phyloP scores from a whole-genome alignment of 352 stramenopile genomes.

The Phytophthora pisi region DNA sequence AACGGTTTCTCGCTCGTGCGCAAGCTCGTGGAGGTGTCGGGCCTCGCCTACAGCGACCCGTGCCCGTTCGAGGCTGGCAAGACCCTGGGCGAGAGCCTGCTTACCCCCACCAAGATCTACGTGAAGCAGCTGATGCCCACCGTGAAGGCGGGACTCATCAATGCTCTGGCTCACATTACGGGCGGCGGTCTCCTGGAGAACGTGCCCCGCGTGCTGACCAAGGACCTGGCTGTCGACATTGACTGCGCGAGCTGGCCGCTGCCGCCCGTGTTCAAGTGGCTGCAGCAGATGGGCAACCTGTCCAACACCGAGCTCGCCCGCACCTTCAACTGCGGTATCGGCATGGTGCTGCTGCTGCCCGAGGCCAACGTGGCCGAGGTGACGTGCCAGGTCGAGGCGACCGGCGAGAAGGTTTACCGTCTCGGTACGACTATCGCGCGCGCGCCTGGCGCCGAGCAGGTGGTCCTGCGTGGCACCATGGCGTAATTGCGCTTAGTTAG shows the following conservation, averaged over 20 bases:
- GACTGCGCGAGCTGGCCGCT: slow-evolving; percentile 91
- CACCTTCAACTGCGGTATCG: slow-evolving; percentile 99
- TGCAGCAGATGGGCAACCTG: slow-evolving; percentile 92
- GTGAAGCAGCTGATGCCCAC: slow-evolving; percentile 90
- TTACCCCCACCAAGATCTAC: slow-evolving; percentile 98
- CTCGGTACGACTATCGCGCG: slow-evolving; percentile 82
- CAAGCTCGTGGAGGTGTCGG: slow-evolving; percentile 94
- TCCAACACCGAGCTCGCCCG: slow-evolving; percentile 95
- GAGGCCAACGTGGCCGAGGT: slow-evolving; percentile 90
- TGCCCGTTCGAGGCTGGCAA: slow-evolving; percentile 79
- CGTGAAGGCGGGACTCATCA: slow-evolving; percentile 80
- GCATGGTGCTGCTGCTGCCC: slow-evolving; percentile 97
- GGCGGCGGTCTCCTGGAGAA: slow-evolving; percentile 98
- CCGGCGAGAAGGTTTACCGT: slow-evolving; percentile 91
- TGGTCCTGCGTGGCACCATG: slow-evolving; percentile 81
- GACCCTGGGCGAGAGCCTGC: slow-evolving; percentile 93
- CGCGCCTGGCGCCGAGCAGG: slow-evolving; percentile 72
- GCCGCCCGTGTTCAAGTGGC: slow-evolving; percentile 98
- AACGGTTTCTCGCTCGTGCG: slow-evolving; percentile 99
- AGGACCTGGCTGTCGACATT: slow-evolving; percentile 93
- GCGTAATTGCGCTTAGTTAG: slow-evolving; percentile 44
- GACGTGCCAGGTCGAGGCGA: slow-evolving; percentile 77
- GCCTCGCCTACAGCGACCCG: slow-evolving; percentile 77
- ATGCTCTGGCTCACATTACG: slow-evolving; percentile 98
- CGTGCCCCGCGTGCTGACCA: slow-evolving; percentile 95